Conservation (phyloP, 345 rosid species). For the Corchorus olitorius region DNA sequence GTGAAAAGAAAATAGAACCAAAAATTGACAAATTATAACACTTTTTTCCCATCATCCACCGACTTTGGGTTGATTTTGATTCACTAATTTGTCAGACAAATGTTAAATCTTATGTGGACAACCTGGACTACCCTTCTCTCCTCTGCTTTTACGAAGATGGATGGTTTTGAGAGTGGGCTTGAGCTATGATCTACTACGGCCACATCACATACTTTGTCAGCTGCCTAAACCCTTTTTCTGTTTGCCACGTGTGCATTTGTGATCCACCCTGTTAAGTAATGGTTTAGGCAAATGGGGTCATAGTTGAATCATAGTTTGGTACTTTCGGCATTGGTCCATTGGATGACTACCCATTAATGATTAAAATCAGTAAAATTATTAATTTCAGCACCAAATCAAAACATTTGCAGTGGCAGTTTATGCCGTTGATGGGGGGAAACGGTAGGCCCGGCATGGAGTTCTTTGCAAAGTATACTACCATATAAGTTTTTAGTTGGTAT, state of each 20-base stretch:
- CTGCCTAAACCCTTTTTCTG: neutral
- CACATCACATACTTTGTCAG: neutral
- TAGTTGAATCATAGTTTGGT: neutral
- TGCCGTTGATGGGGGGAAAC: neutral
- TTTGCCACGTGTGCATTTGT: neutral
- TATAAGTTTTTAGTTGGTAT: no score
- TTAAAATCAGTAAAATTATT: neutral
- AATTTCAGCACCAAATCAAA: neutral
- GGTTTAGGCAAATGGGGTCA: neutral
- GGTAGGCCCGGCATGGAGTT: neutral
- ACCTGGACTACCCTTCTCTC: neutral
- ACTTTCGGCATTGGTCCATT: neutral
- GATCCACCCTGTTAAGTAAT: neutral
- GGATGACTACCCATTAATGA: neutral
- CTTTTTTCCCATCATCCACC: conserved; percentile 19
- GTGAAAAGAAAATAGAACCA: neutral
- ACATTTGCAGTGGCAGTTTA: neutral
- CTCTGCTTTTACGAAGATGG: neutral
- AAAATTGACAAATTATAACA: neutral
- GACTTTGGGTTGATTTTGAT: conserved; percentile 18
- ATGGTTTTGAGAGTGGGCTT: no score
- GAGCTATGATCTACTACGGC: neutral
- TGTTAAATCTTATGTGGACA: neutral
- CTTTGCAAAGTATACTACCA: no score
- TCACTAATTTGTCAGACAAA: neutral